Percentiles rank a stretch among this genome's conserved stretches.
phyloP scores from a whole-genome alignment of 306 rosid species.

The Alnus glutinosa region DNA sequence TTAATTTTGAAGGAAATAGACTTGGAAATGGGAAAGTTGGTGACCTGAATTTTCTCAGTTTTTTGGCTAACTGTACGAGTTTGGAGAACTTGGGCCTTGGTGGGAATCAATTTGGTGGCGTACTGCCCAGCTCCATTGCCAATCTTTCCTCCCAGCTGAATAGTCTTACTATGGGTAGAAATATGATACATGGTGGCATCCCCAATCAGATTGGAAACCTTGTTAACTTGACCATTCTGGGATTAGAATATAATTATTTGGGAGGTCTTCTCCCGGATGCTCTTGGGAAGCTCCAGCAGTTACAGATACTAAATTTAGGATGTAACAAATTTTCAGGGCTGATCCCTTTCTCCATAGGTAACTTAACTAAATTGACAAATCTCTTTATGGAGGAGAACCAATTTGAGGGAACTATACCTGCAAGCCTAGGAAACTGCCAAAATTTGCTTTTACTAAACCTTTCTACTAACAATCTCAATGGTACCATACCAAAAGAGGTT shows the following conservation, averaged over 20 bases:
- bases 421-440: too few species aligned
- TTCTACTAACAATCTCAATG: too few species aligned
- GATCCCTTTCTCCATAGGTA: not conserved
- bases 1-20: too few species aligned
- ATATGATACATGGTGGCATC: conserved; percentile 30
- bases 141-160: conserved; percentile 32
- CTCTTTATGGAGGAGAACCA: too few species aligned
- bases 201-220: conserved; percentile 38
- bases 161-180: conserved; percentile 4
- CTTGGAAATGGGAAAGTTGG: too few species aligned
- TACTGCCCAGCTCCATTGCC: conserved; percentile 29
- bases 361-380: too few species aligned
- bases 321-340: conserved; percentile 35
- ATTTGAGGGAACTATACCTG: too few species aligned
- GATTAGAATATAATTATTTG: conserved; percentile 33
- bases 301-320: conserved; percentile 13
- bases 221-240: conserved; percentile 16
- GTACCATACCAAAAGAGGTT: too few species aligned
- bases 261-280: conserved; percentile 27
- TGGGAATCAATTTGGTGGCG: conserved; percentile 39
- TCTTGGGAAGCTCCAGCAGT: conserved; percentile 34
- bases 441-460: too few species aligned
- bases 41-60: conserved; percentile 26
- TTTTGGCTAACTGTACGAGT: conserved; percentile 34
- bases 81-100: conserved; percentile 25